phyloP scores from a whole-genome alignment of 768 basidiomycete genomes.

The Kwoniella shandongensis region DNA sequence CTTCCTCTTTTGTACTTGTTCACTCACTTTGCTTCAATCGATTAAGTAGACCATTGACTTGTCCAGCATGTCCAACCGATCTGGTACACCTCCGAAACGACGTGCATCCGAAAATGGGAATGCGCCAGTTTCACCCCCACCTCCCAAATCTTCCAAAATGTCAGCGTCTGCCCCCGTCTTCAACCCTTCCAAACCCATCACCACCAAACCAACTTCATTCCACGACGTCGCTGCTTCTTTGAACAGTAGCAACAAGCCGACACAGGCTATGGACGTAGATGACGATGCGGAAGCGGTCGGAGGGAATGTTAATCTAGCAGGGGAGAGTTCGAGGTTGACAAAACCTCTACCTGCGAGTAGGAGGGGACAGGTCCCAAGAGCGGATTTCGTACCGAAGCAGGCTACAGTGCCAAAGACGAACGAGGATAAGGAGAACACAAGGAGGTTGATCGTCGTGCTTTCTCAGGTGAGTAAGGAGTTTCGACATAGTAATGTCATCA shows the following conservation, averaged over 20 bases:
- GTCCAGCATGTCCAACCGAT: slow-evolving; percentile 19
- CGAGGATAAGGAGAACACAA: slow-evolving; percentile 56
- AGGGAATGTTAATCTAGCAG: slow-evolving; percentile 11
- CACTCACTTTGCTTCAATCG: too few species aligned
- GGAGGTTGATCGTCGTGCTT: slow-evolving; percentile 82
- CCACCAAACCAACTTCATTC: slow-evolving; percentile 9
- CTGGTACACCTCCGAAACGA: slow-evolving; percentile 33
- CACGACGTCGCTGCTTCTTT: slow-evolving; percentile 16
- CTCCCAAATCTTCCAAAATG: slow-evolving; percentile 42
- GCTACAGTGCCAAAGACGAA: slow-evolving; percentile 66
- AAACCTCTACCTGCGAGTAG: slow-evolving; percentile 40
- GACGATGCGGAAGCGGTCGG: slow-evolving; percentile 16
- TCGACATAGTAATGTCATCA: not conserved
- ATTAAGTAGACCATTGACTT: not conserved
- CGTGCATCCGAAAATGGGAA: slow-evolving; percentile 17
- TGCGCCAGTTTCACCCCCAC: slow-evolving; percentile 1
- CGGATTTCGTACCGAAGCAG: slow-evolving; percentile 65
- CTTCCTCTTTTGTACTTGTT: too few species aligned
- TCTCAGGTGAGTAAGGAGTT: slow-evolving; percentile 46
- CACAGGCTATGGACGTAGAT: not conserved
- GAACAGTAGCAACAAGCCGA: not conserved
- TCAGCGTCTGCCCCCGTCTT: slow-evolving; percentile 45
- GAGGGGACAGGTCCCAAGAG: slow-evolving; percentile 15
- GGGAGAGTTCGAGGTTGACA: slow-evolving; percentile 28
- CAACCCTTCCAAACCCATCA: slow-evolving; percentile 32